Base-by-base conservation (phyloP, 2,329 filamentous ascomycete genomes). In the Xylaria digitata region DNA sequence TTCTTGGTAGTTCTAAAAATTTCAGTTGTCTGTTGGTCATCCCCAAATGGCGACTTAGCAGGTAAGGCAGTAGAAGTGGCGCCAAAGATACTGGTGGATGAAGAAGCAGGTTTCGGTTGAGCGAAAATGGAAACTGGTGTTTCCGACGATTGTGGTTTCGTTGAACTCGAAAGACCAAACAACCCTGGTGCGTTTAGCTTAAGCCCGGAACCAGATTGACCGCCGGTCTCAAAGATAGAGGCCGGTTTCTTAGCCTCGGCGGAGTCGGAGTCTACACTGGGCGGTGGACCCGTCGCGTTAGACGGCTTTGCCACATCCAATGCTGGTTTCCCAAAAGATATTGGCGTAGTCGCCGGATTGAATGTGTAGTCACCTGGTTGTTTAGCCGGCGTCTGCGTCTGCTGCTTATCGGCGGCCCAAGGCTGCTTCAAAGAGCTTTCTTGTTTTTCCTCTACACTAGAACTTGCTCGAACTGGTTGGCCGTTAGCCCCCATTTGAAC, bases 401-500 rank as follows among this genome's bases (percentile, higher is more conserved):
- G 61, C 26, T 68, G 64, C 42, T 63, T 67, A 46, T 66, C 68
- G 9, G 68, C 15, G 0, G 57, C 32, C 30, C 67, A 42, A 50
- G 69, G 53, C 43, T 74, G 70, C 1, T 50, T 61, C n/a, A 64
- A 56, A 42, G 66, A 53, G 11, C 54, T 17, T 17, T 46, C 50
- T 52, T 65, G 52, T 46, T 71, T 68, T 23, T 71, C 71, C 49
- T 74, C 72, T 40, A 34, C 64, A n/a, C 53, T 45, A 37, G 71
- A 61, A 6, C 71, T 68, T 52, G 71, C 75, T 37, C 76, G 75
- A 37, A 78, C 69, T 15, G 76, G 76, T 57, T 77, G 74, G 45
- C 75, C 75, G 45, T 78, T 70, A 66, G 75, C 67, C 21, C 75
- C 76, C 67, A 78, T 70, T 37, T 75, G 71, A 34, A 78, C 75